Conservation (phyloP, 139 green algal genomes). For the Marvania coccoides region DNA sequence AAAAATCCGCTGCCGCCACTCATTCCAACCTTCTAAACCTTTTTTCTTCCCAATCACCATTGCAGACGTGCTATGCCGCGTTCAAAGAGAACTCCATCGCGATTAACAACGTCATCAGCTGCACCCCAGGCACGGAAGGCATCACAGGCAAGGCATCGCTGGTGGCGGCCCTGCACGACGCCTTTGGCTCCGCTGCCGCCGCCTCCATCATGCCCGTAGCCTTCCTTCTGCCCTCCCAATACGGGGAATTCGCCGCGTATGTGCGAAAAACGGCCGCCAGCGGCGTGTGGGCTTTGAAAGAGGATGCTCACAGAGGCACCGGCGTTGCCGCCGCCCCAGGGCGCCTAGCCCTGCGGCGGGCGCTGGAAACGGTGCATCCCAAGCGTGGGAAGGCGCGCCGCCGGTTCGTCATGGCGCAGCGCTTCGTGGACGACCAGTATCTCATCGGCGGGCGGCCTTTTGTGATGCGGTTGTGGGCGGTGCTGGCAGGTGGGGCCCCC, state of each 20-base stretch:
- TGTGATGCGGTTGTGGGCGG: conserved; percentile 54
- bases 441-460: conserved; percentile 35
- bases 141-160: conserved; percentile 48
- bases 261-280: background rate
- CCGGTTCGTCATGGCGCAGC: conserved; percentile 46
- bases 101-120: conserved; percentile 40
- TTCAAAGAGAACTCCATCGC: conserved; percentile 9
- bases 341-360: background rate
- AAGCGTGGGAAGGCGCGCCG: background rate
- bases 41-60: too few species aligned
- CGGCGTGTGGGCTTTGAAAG: conserved; percentile 59
- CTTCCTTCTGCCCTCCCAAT: conserved; percentile 51
- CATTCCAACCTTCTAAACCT: background rate
- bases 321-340: conserved; percentile 18
- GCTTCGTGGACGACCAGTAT: conserved; percentile 42
- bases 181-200: conserved; percentile 40
- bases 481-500: conserved; percentile 38
- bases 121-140: conserved; percentile 37
- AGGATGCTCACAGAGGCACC: conserved; percentile 47
- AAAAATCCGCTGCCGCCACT: background rate
- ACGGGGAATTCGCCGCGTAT: conserved; percentile 35
- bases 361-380: conserved; percentile 1
- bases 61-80: conserved; percentile 27
- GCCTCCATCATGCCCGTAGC: conserved; percentile 38
- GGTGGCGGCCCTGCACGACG: conserved; percentile 33